Conservation (phyloP, 805 yeast genomes). For the Candida insectorum region DNA sequence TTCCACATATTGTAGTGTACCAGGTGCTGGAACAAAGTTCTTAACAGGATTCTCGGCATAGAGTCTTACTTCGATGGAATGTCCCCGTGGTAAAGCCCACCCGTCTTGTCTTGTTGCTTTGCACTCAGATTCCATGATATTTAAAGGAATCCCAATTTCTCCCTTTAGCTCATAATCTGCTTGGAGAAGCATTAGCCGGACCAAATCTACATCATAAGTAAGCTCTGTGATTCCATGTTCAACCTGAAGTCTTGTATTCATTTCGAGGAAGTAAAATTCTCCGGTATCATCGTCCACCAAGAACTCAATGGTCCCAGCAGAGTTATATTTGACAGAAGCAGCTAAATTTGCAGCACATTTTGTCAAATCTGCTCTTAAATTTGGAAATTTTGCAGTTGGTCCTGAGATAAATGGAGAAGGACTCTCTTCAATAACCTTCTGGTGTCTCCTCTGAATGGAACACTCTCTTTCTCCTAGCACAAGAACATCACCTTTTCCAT, state of each 20-base stretch:
- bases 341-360: constrained; percentile 81
- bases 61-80: constrained; percentile 91
- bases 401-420: constrained; percentile 79
- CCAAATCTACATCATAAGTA: constrained; percentile 90
- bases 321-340: constrained; percentile 76
- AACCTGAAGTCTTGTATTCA: constrained; percentile 91
- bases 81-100: constrained; percentile 44
- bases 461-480: constrained; percentile 97
- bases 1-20: constrained; percentile 75
- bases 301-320: constrained; percentile 96
- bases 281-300: constrained; percentile 82
- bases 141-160: background rate
- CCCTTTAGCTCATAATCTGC: constrained; percentile 72
- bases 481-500: constrained; percentile 86
- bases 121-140: background rate
- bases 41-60: constrained; percentile 96
- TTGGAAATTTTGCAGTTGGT: constrained; percentile 49
- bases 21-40: constrained; percentile 93
- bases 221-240: constrained; percentile 95
- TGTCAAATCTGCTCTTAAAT: constrained; percentile 68
- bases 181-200: constrained; percentile 91
- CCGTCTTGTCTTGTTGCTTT: background rate
- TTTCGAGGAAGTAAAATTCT: constrained; percentile 90
- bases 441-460: constrained; percentile 93
- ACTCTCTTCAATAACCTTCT: constrained; percentile 91